These are phyloP conservation scores for Chiua virens DNA, from an alignment of 768 basidiomycete genomes.

Conservation along the genomic window DNA sequence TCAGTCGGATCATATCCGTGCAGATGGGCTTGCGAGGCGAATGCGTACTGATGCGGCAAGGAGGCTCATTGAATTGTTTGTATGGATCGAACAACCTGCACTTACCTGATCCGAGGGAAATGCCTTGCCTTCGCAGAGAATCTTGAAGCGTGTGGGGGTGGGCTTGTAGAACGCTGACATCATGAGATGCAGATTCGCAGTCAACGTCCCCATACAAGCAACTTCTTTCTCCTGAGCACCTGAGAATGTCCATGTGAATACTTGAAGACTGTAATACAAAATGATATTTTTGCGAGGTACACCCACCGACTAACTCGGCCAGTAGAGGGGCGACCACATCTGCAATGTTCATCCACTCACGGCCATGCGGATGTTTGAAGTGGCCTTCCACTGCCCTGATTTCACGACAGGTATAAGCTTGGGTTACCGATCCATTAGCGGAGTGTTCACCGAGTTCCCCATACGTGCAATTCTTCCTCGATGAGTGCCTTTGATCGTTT, in stretches of 20 bases:
- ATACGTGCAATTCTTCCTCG: constrained; percentile 79
- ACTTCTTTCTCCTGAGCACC: constrained; percentile 90
- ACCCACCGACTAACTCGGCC: constrained; percentile 79
- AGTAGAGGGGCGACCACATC: constrained; percentile 71
- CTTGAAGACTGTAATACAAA: constrained; percentile 5
- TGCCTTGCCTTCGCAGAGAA: constrained; percentile 90
- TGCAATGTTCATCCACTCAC: constrained; percentile 82
- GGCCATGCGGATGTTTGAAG: constrained; percentile 80
- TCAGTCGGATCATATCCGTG: constrained; percentile 76
- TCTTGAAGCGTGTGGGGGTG: constrained; percentile 81
- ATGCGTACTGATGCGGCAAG: constrained; percentile 72
- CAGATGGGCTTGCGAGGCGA: constrained; percentile 83
- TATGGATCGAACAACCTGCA: constrained; percentile 8
- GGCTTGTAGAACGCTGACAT: constrained; percentile 95
- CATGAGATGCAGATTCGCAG: constrained; percentile 93
- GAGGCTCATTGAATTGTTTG: constrained; percentile 11
- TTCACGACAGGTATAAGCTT: constrained; percentile 1
- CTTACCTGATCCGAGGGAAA: constrained; percentile 96
- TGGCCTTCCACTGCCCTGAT: constrained; percentile 84
- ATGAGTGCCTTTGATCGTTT: constrained; percentile 72
- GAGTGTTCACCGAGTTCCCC: constrained; percentile 64
- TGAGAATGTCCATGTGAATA: constrained; percentile 35
- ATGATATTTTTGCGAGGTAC: constrained; percentile 4
- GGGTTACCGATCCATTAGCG: constrained; percentile 11
- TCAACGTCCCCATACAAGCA: constrained; percentile 93